Evolutionary conservation across 1,284 basidiomycete species (phyloP).

Genomic region (Apiotrichum porosum): DNA sequence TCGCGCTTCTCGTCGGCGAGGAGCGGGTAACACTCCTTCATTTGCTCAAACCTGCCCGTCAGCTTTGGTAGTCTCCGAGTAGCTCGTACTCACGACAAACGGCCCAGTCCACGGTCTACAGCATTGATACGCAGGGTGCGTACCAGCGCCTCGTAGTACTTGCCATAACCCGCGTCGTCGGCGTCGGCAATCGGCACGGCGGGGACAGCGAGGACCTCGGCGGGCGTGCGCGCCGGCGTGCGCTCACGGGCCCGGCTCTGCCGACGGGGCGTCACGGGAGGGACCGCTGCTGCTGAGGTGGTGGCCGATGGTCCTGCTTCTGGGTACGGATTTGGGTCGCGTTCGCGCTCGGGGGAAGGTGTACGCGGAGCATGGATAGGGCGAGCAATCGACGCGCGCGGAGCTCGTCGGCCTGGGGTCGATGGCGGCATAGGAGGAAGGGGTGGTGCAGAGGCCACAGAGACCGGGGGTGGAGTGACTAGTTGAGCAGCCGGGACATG

Average conservation of each 20-base stretch:
- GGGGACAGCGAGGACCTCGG: constrained; percentile 17
- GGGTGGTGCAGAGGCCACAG: not conserved
- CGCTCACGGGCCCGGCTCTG: not conserved
- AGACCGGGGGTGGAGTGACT: no score
- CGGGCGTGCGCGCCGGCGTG: constrained; percentile 5
- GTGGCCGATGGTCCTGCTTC: no score
- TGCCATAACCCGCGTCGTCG: constrained; percentile 33
- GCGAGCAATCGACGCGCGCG: no score
- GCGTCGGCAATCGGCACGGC: constrained; percentile 19
- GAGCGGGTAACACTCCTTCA: constrained; percentile 36
- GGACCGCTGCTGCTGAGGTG: no score
- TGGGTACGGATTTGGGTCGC: no score
- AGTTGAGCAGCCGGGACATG: no score
- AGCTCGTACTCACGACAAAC: constrained; percentile 39
- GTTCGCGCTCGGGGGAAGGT: no score
- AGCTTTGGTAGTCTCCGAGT: not conserved
- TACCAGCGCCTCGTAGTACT: constrained; percentile 36
- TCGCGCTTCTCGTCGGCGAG: constrained; percentile 26
- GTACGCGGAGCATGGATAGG: no score
- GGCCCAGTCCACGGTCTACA: constrained; percentile 36
- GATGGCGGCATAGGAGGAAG: not conserved
- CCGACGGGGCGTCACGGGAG: no score
- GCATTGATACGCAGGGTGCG: constrained; percentile 38
- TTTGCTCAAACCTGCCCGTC: constrained; percentile 26
- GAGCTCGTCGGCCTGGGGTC: not conserved